Conservation (phyloP, 1,284 basidiomycete genomes). For the Schizophyllum commune region DNA sequence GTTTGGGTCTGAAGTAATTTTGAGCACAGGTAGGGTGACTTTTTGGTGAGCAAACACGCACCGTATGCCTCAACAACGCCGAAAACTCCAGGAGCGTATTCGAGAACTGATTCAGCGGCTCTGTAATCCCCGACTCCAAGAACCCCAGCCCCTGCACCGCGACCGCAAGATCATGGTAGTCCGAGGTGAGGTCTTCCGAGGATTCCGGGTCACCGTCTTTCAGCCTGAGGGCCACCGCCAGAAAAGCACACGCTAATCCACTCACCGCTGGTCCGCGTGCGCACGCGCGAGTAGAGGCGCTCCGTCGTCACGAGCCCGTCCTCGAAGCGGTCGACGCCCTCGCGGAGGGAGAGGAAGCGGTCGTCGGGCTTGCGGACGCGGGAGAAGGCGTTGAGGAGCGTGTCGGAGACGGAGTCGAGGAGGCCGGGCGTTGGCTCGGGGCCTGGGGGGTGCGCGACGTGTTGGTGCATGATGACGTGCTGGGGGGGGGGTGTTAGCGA, state of each 20-base stretch:
- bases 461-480: conserved; percentile 95
- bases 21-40: conserved; percentile 6
- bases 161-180: conserved; percentile 95
- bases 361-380: conserved; percentile 96
- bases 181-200: conserved; percentile 86
- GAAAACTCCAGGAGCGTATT: conserved; percentile 93
- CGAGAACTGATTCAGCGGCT: conserved; percentile 93
- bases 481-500: conserved; percentile 23
- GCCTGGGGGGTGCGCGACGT: conserved; percentile 80
- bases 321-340: conserved; percentile 91
- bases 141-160: conserved; percentile 95
- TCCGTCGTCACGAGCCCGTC: conserved; percentile 82
- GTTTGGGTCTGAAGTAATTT: conserved; percentile 78
- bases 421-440: conserved; percentile 76
- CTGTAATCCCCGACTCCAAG: conserved; percentile 96
- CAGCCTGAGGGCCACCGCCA: conserved; percentile 57
- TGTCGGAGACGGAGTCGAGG: conserved; percentile 93
- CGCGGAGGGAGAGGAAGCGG: conserved; percentile 87
- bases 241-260: conserved; percentile 22
- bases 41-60: conserved; percentile 29
- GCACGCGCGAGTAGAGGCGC: conserved; percentile 68
- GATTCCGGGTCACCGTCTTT: conserved; percentile 74
- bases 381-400: conserved; percentile 91
- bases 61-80: conserved; percentile 74
- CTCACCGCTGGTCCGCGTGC: conserved; percentile 83